Evolutionary conservation across 306 rosid species (phyloP).

Genomic region (Pueraria montana): DNA sequence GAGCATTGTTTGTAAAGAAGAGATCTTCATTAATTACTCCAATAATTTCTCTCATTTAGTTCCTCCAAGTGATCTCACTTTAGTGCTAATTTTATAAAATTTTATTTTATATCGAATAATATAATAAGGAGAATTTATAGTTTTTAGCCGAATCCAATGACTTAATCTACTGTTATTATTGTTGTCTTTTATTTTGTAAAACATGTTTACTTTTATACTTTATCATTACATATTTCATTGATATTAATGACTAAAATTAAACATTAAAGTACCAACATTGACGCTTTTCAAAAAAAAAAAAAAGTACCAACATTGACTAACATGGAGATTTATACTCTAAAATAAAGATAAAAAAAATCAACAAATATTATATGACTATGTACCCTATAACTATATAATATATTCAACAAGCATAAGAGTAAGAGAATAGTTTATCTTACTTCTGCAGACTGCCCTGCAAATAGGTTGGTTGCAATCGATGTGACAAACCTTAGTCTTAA

Average conservation of each 20-base stretch:
- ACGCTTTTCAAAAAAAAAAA: too few species aligned
- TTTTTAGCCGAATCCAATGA: too few species aligned
- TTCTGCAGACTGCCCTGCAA: conserved; percentile 54
- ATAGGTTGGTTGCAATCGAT: conserved; percentile 55
- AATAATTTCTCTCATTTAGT: not conserved
- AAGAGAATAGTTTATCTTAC: conserved; percentile 17
- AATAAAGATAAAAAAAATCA: too few species aligned
- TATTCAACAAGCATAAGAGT: not conserved
- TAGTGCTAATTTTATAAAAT: not conserved
- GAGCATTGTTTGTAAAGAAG: too few species aligned
- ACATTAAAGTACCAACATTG: too few species aligned
- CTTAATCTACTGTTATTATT: too few species aligned
- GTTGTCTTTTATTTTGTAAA: too few species aligned
- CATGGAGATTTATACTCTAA: too few species aligned
- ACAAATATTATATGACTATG: too few species aligned
- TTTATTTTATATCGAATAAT: not conserved
- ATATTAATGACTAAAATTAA: not conserved
- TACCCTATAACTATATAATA: not conserved
- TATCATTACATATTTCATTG: too few species aligned
- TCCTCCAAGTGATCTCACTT: not conserved
- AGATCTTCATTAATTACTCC: not conserved
- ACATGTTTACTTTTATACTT: too few species aligned
- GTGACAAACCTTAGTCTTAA: conserved; percentile 55
- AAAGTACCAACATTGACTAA: too few species aligned
- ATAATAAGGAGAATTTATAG: not conserved